Percentiles rank a stretch among this genome's conserved stretches.
phyloP scores from a whole-genome alignment of 1,139 yeast species.

The Yamadazyma buinensis region DNA sequence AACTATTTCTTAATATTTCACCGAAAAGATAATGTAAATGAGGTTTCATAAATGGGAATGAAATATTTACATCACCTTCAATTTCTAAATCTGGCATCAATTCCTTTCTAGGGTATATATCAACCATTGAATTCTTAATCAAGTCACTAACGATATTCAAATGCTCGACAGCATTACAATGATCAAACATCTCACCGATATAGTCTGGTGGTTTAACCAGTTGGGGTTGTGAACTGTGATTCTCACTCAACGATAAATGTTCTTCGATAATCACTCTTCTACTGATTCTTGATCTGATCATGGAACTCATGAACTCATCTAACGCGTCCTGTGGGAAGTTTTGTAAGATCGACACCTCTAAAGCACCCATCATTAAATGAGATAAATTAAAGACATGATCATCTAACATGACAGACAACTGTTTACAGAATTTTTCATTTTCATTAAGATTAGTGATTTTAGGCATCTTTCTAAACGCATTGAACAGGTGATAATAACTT shows the following conservation, averaged over 20 bases:
- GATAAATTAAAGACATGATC: constrained; percentile 79
- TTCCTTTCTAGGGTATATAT: constrained; percentile 50
- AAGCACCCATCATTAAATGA: constrained; percentile 87
- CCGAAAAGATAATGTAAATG: constrained; percentile 85
- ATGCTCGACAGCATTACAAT: constrained; percentile 72
- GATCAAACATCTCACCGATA: constrained; percentile 82
- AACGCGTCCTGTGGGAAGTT: constrained; percentile 59
- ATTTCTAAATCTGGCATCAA: constrained; percentile 70
- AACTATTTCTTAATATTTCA: constrained; percentile 79
- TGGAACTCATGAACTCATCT: constrained; percentile 70
- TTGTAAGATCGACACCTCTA: constrained; percentile 69
- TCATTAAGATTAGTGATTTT: constrained; percentile 65
- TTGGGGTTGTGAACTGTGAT: constrained; percentile 45
- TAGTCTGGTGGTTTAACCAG: constrained; percentile 59
- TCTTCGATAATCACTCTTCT: constrained; percentile 89
- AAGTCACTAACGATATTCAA: constrained; percentile 51
- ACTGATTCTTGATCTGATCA: constrained; percentile 81
- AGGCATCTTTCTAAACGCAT: constrained; percentile 73
- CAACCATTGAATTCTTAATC: constrained; percentile 41
- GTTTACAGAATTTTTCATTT: constrained; percentile 66
- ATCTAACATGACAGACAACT: constrained; percentile 62
- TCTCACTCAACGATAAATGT: constrained; percentile 72
- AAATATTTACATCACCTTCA: constrained; percentile 61
- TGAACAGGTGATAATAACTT: constrained; percentile 82
- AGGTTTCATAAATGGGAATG: constrained; percentile 78